Percentiles rank a stretch among this genome's conserved stretches.
Conservation (phyloP, 2,329 filamentous ascomycete species). For the Ploettnerulaceae sp. region DNA sequence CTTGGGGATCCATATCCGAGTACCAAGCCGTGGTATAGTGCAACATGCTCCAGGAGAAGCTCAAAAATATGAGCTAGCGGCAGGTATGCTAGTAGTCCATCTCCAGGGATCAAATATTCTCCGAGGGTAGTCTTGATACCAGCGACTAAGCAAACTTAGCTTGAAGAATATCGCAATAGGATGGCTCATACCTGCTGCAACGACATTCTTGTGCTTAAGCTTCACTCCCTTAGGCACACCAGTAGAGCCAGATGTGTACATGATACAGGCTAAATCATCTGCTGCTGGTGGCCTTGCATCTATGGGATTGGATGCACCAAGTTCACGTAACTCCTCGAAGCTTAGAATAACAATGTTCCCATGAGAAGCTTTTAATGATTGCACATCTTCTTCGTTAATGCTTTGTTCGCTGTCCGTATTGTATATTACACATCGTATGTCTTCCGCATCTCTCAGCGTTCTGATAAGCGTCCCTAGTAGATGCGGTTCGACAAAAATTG, state of each 20-base stretch:
- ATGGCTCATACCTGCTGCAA: slow-evolving; percentile 71
- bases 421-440: slow-evolving; percentile 58
- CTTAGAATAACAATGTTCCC: slow-evolving; percentile 48
- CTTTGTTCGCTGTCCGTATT: slow-evolving; percentile 54
- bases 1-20: slow-evolving; percentile 91
- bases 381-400: slow-evolving; percentile 44
- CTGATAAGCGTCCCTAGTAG: slow-evolving; percentile 57
- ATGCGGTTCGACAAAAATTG: slow-evolving; percentile 83
- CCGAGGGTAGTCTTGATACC: slow-evolving; percentile 76
- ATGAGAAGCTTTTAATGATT: slow-evolving; percentile 52
- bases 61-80: slow-evolving; percentile 95
- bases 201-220: slow-evolving; percentile 75
- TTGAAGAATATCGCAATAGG: slow-evolving; percentile 49
- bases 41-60: slow-evolving; percentile 89
- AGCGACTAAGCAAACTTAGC: slow-evolving; percentile 57
- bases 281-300: slow-evolving; percentile 67
- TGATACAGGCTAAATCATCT: slow-evolving; percentile 76
- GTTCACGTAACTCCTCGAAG: slow-evolving; percentile 49
- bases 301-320: slow-evolving; percentile 55
- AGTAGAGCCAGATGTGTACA: slow-evolving; percentile 86
- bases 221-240: slow-evolving; percentile 87
- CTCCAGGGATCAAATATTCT: slow-evolving; percentile 69
- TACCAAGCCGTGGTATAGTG: slow-evolving; percentile 81
- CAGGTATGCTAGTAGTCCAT: slow-evolving; percentile 83
- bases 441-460: slow-evolving; percentile 51